Base-by-base conservation (phyloP, 2,329 filamentous ascomycete species). In the Colletotrichum noveboracense region DNA sequence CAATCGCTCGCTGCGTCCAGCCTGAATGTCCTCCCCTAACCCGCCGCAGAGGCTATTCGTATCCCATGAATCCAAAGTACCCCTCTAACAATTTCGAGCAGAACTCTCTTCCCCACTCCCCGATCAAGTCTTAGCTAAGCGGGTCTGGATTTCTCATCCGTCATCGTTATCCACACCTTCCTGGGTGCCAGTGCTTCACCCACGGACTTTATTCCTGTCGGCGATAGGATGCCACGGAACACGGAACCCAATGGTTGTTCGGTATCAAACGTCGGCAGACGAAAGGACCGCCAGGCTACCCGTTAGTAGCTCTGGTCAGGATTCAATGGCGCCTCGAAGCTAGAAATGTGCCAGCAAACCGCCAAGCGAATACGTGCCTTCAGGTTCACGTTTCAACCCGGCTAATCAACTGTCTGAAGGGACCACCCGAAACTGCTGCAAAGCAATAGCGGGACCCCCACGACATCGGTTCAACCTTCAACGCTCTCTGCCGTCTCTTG, bases 141-240 rank as follows among this genome's bases (percentile, higher is more conserved):
- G 56, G 68, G 62, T 36, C 36, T 43, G 55, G 56, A 73, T 69
- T 55, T 69, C 38, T 73, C 65, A 76, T 76, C 55, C 70, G 58
- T 76, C 70, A 76, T 76, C 34, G 58, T 65, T 30, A 67, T 58
- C 30, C 55, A 21, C 38, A 21, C 43, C 43, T 52, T 21, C n/a
- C 43, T 52, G 18, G 36, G 32, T 34, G 43, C 43, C 43, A 52
- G 13, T n/a, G 16, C 48, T 24, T 36, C 34, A 38, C 9, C 38
- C 38, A 38, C 56, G 55, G 69, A 66, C 32, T 68, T 48, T 43
- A 56, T 38, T 64, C 30, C 38, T 26, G 34, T 56, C 24, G 69
- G 52, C 30, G 36, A 73, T 43, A 58, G 58, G 36, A n/a, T 28
- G 61, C 61, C 58, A 34, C 58, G 43, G 16, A 36, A 52, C 43